Evolutionary conservation across 805 yeast species (phyloP).

Genomic region (Metschnikowia reukaufii): DNA sequence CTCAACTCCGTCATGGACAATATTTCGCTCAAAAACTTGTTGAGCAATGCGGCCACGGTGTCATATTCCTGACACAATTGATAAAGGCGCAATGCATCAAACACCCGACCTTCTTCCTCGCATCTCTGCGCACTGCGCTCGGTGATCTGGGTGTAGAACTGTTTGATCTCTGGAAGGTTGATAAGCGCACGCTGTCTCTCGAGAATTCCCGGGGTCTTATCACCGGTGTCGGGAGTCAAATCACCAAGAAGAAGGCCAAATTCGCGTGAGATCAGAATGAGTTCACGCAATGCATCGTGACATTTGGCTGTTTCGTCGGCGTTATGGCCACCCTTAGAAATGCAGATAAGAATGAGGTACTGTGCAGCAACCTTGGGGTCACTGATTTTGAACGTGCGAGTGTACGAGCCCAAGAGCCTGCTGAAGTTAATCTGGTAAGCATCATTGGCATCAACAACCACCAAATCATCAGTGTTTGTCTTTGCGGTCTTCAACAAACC

Average conservation of each 20-base stretch:
- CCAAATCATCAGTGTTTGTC: conserved; percentile 35
- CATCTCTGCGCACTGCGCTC: conserved; percentile 85
- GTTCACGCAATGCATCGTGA: conserved; percentile 78
- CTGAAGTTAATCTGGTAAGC: conserved; percentile 50
- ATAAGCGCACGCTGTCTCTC: conserved; percentile 73
- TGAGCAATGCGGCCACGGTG: conserved; percentile 72
- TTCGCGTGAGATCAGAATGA: conserved; percentile 83
- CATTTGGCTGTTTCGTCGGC: conserved; percentile 54
- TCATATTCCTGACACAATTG: conserved; percentile 88
- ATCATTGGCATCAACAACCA: conserved; percentile 32
- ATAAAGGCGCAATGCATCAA: conserved; percentile 81
- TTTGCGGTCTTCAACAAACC: conserved; percentile 60
- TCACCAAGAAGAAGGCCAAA: conserved; percentile 83
- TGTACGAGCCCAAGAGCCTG: conserved; percentile 73
- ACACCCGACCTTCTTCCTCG: conserved; percentile 85
- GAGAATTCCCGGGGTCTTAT: conserved; percentile 76
- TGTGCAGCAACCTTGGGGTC: conserved; percentile 94
- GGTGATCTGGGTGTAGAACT: conserved; percentile 68
- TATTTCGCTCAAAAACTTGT: conserved; percentile 74
- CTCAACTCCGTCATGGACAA: conserved; percentile 70
- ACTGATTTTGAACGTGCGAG: conserved; percentile 76
- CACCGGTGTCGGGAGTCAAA: conserved; percentile 65
- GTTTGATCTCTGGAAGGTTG: conserved; percentile 54
- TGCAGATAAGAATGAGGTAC: conserved; percentile 70
- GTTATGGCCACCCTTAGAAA: conserved; percentile 39